Evolutionary conservation across 140 eudicot genomes (phyloP).

Genomic region (Ambrosia hybrid): DNA sequence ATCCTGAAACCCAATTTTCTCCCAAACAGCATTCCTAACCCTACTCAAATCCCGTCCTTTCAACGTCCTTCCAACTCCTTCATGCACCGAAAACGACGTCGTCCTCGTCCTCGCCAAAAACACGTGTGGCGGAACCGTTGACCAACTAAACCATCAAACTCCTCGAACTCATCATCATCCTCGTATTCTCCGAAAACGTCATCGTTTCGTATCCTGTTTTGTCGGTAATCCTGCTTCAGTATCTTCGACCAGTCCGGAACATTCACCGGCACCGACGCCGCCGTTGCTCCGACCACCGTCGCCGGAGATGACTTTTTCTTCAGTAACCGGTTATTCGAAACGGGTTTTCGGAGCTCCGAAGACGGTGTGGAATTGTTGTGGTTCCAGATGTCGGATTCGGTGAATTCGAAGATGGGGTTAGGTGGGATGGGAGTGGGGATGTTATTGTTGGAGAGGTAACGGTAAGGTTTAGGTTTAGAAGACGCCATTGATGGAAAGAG

Average conservation of each 20-base stretch:
- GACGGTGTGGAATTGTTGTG: conserved; percentile 37
- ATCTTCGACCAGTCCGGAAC: conserved; percentile 97
- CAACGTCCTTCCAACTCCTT: conserved; percentile 85
- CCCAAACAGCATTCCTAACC: conserved; percentile 93
- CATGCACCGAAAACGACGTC: conserved; percentile 83
- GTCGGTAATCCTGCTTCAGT: conserved; percentile 59
- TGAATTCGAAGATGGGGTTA: conserved; percentile 61
- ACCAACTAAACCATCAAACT: conserved; percentile 16
- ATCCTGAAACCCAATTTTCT: conserved; percentile 87
- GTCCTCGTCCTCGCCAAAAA: conserved; percentile 45
- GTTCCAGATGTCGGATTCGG: conserved; percentile 84
- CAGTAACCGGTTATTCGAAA: conserved; percentile 35
- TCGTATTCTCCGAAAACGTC: background rate
- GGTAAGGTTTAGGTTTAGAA: conserved; percentile 53
- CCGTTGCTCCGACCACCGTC: conserved; percentile 37
- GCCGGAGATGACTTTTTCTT: conserved; percentile 34
- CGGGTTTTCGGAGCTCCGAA: conserved; percentile 50
- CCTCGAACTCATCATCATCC: conserved; percentile 29
- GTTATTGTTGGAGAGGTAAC: conserved; percentile 44
- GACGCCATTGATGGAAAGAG: conserved; percentile 51
- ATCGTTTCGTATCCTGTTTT: conserved; percentile 36
- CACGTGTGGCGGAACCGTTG: conserved; percentile 90
- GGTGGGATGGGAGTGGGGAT: conserved; percentile 20
- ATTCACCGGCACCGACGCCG: conserved; percentile 83
- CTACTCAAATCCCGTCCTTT: conserved; percentile 91